These are phyloP conservation scores for Myotisia sp. DNA, from an alignment of 2,329 filamentous ascomycete genomes.

Conservation along the genomic window DNA sequence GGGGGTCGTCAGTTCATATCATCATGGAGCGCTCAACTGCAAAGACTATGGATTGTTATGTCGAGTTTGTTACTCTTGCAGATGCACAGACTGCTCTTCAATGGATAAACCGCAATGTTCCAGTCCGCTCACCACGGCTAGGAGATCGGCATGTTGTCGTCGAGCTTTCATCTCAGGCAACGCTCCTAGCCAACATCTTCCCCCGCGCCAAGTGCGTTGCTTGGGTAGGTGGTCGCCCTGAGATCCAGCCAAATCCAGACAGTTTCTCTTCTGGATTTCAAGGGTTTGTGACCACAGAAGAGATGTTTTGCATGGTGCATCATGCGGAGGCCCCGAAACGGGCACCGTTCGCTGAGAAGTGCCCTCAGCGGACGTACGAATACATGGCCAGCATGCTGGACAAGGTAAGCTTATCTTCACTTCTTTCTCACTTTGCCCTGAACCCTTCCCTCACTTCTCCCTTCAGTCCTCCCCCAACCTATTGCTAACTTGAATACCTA, in stretches of 20 bases:
- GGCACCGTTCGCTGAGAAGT: conserved; percentile 37
- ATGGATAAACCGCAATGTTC: conserved; percentile 24
- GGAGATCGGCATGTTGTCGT: conserved; percentile 36
- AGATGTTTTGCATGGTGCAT: conserved; percentile 33
- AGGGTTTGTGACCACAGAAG: conserved; percentile 39
- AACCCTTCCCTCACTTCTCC: no score
- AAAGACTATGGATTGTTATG: conserved; percentile 42
- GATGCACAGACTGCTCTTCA: conserved; percentile 29
- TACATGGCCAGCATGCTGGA: conserved; percentile 37
- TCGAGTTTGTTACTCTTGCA: conserved; percentile 29
- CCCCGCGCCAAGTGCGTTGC: conserved; percentile 37
- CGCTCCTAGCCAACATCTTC: conserved; percentile 38
- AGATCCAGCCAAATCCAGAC: conserved; percentile 23
- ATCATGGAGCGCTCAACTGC: conserved; percentile 45
- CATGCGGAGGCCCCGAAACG: conserved; percentile 37
- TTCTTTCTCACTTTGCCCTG: neutral
- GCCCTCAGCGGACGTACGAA: conserved; percentile 40
- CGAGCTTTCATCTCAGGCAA: conserved; percentile 33
- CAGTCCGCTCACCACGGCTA: conserved; percentile 30
- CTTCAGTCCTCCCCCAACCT: no score
- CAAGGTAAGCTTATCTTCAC: conserved; percentile 26
- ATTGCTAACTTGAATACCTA: conserved; percentile 13
- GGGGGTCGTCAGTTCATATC: conserved; percentile 39
- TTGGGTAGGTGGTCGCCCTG: conserved; percentile 29
- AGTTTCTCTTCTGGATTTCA: conserved; percentile 37